A percentile compares a stretch with the other conserved stretches of the same genome.
These are phyloP conservation scores for Castanospermum australe DNA, from an alignment of 306 rosid species.

Conservation along the genomic window DNA sequence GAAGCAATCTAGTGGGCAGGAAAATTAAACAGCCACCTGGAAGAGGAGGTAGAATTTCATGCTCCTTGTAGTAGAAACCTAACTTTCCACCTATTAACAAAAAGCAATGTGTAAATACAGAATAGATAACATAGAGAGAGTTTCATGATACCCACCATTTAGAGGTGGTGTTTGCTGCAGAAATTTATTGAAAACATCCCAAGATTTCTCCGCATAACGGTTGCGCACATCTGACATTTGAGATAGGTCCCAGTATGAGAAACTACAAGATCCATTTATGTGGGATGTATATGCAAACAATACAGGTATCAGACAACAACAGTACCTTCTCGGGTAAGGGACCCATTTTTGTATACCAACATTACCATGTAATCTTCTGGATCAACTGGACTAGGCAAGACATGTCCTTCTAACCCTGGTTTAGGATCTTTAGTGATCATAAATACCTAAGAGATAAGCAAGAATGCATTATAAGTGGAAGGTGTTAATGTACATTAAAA, in stretches of 20 bases:
- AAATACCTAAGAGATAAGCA: slow-evolving; percentile 56
- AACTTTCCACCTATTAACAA: slow-evolving; percentile 70
- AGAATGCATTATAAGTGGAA: slow-evolving; percentile 23
- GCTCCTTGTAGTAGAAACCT: slow-evolving; percentile 97
- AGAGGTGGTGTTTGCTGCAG: slow-evolving; percentile 75
- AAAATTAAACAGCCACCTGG: slow-evolving; percentile 63
- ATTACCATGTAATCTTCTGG: slow-evolving; percentile 87
- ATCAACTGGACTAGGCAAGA: slow-evolving; percentile 94
- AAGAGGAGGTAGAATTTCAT: slow-evolving; percentile 95
- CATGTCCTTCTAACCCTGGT: slow-evolving; percentile 93
- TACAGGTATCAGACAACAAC: background rate
- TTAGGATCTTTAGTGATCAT: slow-evolving; percentile 83
- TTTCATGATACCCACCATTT: slow-evolving; percentile 52
- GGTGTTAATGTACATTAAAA: background rate
- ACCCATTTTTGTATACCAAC: slow-evolving; percentile 94
- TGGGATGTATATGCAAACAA: background rate
- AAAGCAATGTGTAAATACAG: slow-evolving; percentile 27
- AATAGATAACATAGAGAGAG: background rate
- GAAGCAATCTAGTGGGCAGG: background rate
- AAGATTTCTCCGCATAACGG: slow-evolving; percentile 64
- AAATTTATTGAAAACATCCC: slow-evolving; percentile 72
- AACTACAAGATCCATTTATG: background rate
- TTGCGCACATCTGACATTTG: slow-evolving; percentile 70
- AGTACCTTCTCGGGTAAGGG: slow-evolving; percentile 96
- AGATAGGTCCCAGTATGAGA: slow-evolving; percentile 9